These are phyloP conservation scores for Fusarium anthophilum DNA, from an alignment of 2,329 filamentous ascomycete species.

Conservation along the genomic window DNA sequence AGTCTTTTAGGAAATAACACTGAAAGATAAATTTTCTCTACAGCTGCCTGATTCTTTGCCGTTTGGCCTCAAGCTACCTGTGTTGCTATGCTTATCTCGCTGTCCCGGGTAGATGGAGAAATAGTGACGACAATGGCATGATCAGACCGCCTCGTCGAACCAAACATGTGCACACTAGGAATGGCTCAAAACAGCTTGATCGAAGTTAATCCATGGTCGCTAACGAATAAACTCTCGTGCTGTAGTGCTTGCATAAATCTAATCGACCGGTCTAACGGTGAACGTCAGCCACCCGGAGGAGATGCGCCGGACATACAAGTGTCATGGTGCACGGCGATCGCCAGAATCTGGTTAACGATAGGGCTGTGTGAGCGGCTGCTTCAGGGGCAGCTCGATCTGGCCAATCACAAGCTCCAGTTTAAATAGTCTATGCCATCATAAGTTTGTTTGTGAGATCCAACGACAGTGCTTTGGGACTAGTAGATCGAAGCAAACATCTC, in stretches of 20 bases:
- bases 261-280: not conserved
- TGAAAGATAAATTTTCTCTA: fast-evolving
- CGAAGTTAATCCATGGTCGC: not conserved
- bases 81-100: too few relatives aligned
- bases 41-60: fast-evolving
- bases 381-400: not conserved
- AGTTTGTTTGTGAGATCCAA: not conserved
- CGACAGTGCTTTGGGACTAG: not conserved
- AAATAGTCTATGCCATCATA: not conserved
- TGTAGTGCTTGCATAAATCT: not conserved
- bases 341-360: not conserved
- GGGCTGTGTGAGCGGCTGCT: not conserved
- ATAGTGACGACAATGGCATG: not conserved
- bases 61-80: not conserved
- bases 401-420: not conserved
- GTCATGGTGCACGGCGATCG: not conserved
- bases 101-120: not conserved
- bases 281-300: not conserved
- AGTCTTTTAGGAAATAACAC: fast-evolving
- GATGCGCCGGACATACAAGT: not conserved
- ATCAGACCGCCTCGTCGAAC: not conserved
- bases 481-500: not conserved
- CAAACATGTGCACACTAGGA: not conserved
- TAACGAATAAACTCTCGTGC: not conserved
- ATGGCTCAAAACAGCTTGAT: not conserved